Evolutionary conservation across 2,329 filamentous ascomycete genomes (phyloP).

Genomic region (Trichoderma sp.): DNA sequence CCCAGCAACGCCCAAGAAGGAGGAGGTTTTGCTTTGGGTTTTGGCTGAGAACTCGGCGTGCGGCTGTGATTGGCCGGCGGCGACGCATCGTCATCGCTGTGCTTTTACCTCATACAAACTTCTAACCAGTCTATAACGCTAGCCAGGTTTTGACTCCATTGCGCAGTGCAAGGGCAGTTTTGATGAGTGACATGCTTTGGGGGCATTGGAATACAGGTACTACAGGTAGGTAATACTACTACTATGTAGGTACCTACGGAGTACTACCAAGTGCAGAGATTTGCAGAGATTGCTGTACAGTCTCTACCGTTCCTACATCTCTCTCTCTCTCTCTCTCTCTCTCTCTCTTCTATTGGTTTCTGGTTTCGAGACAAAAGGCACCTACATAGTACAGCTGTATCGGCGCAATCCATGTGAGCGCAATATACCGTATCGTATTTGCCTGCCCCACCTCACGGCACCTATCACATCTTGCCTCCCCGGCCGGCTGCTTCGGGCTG

Average conservation of each 20-base stretch:
- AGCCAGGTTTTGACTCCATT: neutral
- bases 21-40: neutral
- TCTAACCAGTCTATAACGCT: constrained; percentile 7
- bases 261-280: too few relatives aligned
- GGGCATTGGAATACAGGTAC: too few relatives aligned
- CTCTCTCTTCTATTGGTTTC: neutral
- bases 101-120: constrained; percentile 1
- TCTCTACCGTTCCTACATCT: too few relatives aligned
- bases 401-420: neutral
- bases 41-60: constrained; percentile 21
- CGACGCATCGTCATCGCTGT: constrained; percentile 29
- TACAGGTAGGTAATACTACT: too few relatives aligned
- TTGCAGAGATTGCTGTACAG: too few relatives aligned
- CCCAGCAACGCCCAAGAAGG: constrained; percentile 10
- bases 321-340: too few relatives aligned
- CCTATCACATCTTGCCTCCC: neutral
- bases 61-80: constrained; percentile 29
- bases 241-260: too few relatives aligned
- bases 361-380: neutral
- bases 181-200: neutral
- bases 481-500: neutral
- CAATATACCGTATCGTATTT: neutral
- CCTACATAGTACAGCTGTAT: neutral
- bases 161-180: too few relatives aligned
- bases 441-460: neutral